Conservation (phyloP, 2,329 filamentous ascomycete genomes). For the Talaromyces sp. region DNA sequence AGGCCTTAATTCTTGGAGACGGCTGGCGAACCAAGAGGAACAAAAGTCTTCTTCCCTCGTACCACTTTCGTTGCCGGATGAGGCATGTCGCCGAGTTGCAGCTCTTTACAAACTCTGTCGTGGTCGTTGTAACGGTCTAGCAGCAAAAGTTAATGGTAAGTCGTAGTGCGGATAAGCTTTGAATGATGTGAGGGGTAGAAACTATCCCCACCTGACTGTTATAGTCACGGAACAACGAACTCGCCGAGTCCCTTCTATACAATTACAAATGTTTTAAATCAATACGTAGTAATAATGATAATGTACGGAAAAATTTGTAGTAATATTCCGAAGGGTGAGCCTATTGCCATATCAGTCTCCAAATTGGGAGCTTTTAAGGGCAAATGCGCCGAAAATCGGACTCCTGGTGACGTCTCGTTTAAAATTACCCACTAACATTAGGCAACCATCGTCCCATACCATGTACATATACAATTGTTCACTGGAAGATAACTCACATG, state of each 20-base stretch:
- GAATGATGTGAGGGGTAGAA: background rate
- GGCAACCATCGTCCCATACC: background rate
- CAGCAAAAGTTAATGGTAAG: too few species aligned
- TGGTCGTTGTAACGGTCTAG: background rate
- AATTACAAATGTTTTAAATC: too few species aligned
- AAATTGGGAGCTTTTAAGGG: background rate
- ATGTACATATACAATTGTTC: too few species aligned
- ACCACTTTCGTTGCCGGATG: background rate
- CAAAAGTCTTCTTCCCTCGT: background rate
- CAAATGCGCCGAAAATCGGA: background rate
- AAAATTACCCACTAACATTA: background rate
- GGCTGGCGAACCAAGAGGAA: background rate
- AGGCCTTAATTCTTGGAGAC: background rate
- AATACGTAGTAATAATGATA: too few species aligned
- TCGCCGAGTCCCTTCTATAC: background rate
- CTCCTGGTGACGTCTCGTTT: background rate
- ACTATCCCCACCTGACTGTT: background rate
- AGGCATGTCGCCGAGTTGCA: constrained; percentile 4
- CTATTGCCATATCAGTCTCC: background rate
- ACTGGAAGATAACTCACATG: background rate
- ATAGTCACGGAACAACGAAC: background rate
- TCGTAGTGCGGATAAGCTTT: background rate
- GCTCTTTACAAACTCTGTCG: background rate
- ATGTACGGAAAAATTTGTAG: background rate
- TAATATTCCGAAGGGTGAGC: too few species aligned